phyloP scores from a whole-genome alignment of 495 filamentous ascomycete species.

The Penicillium salamii region DNA sequence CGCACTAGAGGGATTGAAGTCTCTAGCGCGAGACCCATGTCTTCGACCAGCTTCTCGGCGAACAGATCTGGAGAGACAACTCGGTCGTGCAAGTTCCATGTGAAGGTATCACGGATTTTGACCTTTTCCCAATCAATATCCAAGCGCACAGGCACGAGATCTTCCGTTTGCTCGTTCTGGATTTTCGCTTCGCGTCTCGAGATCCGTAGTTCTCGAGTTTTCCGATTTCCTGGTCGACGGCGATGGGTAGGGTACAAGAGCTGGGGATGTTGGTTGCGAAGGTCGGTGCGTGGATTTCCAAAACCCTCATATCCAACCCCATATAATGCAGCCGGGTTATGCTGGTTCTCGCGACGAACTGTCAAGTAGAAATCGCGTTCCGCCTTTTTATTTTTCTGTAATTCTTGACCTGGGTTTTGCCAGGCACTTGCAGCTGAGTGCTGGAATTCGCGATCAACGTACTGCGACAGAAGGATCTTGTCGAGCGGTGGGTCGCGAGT shows the following conservation, averaged over 20 bases:
- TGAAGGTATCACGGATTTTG: slow-evolving; percentile 95
- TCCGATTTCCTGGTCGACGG: slow-evolving; percentile 69
- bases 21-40: slow-evolving; percentile 75
- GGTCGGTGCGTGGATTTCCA: slow-evolving; percentile 80
- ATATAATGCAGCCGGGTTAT: slow-evolving; percentile 60
- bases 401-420: slow-evolving; percentile 44
- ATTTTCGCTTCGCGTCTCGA: slow-evolving; percentile 72
- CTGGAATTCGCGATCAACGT: slow-evolving; percentile 71
- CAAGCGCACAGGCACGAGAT: slow-evolving; percentile 84
- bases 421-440: slow-evolving; percentile 55
- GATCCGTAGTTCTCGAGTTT: slow-evolving; percentile 66
- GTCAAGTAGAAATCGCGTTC: slow-evolving; percentile 54
- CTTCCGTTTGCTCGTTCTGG: slow-evolving; percentile 86
- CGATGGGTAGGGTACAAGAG: slow-evolving; percentile 74
- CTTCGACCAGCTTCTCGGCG: slow-evolving; percentile 85
- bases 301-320: slow-evolving; percentile 87
- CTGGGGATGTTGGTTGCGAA: slow-evolving; percentile 46
- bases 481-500: slow-evolving; percentile 42
- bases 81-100: slow-evolving; percentile 95
- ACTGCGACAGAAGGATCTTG: slow-evolving; percentile 68
- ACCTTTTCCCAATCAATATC: slow-evolving; percentile 96
- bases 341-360: slow-evolving; percentile 46
- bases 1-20: slow-evolving; percentile 62
- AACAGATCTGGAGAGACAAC: slow-evolving; percentile 75
- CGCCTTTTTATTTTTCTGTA: slow-evolving; percentile 49